These are phyloP conservation scores for Linderniella brevidens DNA, from an alignment of 257 asterid species.

Conservation along the genomic window DNA sequence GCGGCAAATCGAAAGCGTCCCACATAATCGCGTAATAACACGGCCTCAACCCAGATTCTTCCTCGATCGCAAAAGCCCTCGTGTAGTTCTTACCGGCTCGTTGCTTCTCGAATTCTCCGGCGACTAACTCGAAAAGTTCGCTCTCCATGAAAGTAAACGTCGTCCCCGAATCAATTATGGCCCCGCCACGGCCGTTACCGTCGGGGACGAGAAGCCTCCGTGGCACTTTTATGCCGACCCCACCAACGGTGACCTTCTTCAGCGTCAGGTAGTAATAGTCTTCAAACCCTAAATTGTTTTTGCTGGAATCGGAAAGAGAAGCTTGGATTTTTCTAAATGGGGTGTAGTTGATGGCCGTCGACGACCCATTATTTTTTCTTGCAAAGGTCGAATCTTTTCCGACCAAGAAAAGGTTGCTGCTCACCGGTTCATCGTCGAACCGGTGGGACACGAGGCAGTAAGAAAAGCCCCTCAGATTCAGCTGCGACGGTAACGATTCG, in stretches of 20 bases:
- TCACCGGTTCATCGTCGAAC: conserved; percentile 27
- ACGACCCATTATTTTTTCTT: background rate
- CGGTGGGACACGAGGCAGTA: conserved; percentile 34
- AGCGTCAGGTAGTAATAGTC: conserved; percentile 33
- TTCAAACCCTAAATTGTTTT: conserved; percentile 8
- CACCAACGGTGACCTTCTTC: conserved; percentile 34
- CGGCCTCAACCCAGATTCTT: conserved; percentile 25
- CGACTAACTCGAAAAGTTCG: conserved; percentile 15
- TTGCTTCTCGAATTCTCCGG: conserved; percentile 27
- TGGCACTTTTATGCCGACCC: conserved; percentile 25
- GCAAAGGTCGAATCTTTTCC: conserved; percentile 1
- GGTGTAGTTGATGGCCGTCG: conserved; percentile 16
- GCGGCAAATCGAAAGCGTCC: conserved; percentile 12
- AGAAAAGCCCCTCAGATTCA: conserved; percentile 30
- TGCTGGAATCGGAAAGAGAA: conserved; percentile 5
- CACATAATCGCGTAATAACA: conserved; percentile 26
- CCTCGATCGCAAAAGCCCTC: conserved; percentile 19
- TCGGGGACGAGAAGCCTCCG: conserved; percentile 23
- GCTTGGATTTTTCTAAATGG: conserved; percentile 21
- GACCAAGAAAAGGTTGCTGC: conserved; percentile 20
- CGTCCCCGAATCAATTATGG: conserved; percentile 40
- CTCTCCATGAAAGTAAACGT: conserved; percentile 34
- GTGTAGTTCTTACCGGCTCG: conserved; percentile 14
- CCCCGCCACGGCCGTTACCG: conserved; percentile 32
- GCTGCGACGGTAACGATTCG: conserved; percentile 32